Base-by-base conservation (phyloP, 2,329 filamentous ascomycete species). In the Sphaceloma murrayae region DNA sequence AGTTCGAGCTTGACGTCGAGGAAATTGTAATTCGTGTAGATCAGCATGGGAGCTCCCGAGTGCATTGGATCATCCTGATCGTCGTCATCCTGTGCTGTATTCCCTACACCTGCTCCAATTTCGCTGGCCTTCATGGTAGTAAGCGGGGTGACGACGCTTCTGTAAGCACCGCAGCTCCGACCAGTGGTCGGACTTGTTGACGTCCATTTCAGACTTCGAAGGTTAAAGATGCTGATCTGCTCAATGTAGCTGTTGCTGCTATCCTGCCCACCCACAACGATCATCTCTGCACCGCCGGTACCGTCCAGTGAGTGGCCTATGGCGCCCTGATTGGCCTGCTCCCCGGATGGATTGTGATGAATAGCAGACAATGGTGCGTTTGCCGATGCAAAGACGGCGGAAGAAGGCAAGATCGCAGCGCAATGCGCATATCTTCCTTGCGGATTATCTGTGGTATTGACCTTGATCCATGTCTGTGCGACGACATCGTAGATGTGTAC, bases 1-100 rank as follows among this genome's bases (percentile, higher is more conserved):
- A 98, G 69, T 62, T 98, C 91, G 17, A 98, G 69, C 61, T 94
- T 96, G 52, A 98, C 91, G 55, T 98, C 89, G 45, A 98, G 64
- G 57, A 98, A 98, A 63, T 98, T 96, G 65, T 98, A 98, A 60
- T 98, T 98, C 17, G 89, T 96, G 62, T 98, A 98, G 34, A 98
- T 93, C 50, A 98, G 73, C 87, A 96, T 95, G 2, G 77, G 71
- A 5, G 74, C 71, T 11, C 73, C 74, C 14, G 62, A 64, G 54
- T 56, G 32, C 56, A 61, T 39, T 47, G 39, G 5, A 16, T 50
- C 43, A 11, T 50, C 49, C 5, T 34, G 46, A 7, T 49, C 46
- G 51, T 65, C 52, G 40, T 57, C 49, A 56, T 62, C 51, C 45
- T 60, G 60, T 47, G 65, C 57, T 17, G 68, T 62, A 13, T 62